Evolutionary conservation across 1,284 basidiomycete genomes (phyloP).

Genomic region (Cutaneotrichosporon arboriforme): DNA sequence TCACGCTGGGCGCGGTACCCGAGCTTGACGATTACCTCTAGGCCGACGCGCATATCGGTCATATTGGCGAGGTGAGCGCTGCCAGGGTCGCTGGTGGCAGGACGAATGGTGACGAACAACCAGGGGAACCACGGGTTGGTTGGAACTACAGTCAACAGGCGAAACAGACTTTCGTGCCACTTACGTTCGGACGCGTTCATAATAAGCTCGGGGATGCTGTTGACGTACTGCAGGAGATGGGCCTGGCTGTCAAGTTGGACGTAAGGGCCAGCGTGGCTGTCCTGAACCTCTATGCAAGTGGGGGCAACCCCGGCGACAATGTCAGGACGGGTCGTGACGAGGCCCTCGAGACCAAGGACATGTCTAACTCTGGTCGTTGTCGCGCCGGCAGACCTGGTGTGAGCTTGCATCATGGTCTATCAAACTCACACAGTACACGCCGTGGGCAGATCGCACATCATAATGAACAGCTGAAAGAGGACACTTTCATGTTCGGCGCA

Average conservation of each 20-base stretch:
- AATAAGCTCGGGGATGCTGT: too few species aligned
- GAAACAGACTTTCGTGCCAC: too few species aligned
- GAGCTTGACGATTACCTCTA: background rate
- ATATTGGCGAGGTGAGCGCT: background rate
- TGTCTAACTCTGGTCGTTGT: too few species aligned
- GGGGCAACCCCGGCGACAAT: background rate
- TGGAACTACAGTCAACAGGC: background rate
- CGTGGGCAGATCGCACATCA: too few species aligned
- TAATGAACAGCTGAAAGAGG: too few species aligned
- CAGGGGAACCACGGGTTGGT: slow-evolving; percentile 4
- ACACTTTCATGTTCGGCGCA: too few species aligned
- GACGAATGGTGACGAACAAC: background rate
- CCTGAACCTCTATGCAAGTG: background rate
- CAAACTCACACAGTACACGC: background rate
- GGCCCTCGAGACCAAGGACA: background rate
- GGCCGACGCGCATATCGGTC: background rate
- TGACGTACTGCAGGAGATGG: too few species aligned
- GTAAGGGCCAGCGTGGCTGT: background rate
- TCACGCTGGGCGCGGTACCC: background rate
- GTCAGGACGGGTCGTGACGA: background rate
- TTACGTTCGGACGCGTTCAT: too few species aligned
- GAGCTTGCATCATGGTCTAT: background rate
- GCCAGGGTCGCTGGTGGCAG: background rate
- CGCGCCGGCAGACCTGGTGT: too few species aligned
- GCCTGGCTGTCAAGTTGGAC: too few species aligned